Evolutionary conservation across 192 early-diverging fungal genomes (phyloP).

Genomic region (Coemansia nantahalensis): DNA sequence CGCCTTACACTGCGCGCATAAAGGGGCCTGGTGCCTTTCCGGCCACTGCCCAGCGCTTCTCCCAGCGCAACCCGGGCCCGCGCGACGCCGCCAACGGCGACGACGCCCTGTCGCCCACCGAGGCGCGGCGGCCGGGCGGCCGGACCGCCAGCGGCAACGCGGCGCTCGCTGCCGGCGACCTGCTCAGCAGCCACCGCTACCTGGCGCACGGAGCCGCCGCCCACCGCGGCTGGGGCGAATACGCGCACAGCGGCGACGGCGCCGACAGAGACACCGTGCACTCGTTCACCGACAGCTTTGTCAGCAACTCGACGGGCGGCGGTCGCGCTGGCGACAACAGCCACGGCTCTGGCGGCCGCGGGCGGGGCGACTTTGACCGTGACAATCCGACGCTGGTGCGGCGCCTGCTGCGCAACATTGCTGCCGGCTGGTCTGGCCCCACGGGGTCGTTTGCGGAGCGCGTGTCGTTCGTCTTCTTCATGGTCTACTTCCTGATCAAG

Average conservation of each 20-base stretch:
- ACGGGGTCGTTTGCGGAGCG: constrained; percentile 34
- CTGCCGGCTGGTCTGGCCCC: constrained; percentile 38
- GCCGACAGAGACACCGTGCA: constrained; percentile 27
- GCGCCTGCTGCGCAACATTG: constrained; percentile 45
- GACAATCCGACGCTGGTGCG: constrained; percentile 46
- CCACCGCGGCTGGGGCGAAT: constrained; percentile 47
- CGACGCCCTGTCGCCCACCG: constrained; percentile 25
- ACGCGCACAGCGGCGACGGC: constrained; percentile 14
- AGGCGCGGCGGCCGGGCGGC: constrained; percentile 5
- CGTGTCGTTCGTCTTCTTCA: constrained; percentile 45
- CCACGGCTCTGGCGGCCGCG: no score
- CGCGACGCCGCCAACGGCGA: constrained; percentile 13
- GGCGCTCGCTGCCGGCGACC: constrained; percentile 17
- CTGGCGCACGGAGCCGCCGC: constrained; percentile 18
- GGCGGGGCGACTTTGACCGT: constrained; percentile 5
- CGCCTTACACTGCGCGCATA: constrained; percentile 48
- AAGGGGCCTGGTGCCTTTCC: constrained; percentile 51
- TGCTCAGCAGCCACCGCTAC: constrained; percentile 36
- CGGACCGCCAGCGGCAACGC: constrained; percentile 19
- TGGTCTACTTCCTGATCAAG: constrained; percentile 51
- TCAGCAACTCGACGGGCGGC: constrained; percentile 44
- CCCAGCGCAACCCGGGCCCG: constrained; percentile 28
- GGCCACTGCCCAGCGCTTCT: constrained; percentile 46
- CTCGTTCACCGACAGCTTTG: constrained; percentile 46
- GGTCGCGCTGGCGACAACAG: constrained; percentile 3